phyloP scores from a whole-genome alignment of 139 green algal genomes.

The Volvox reticuliferus region DNA sequence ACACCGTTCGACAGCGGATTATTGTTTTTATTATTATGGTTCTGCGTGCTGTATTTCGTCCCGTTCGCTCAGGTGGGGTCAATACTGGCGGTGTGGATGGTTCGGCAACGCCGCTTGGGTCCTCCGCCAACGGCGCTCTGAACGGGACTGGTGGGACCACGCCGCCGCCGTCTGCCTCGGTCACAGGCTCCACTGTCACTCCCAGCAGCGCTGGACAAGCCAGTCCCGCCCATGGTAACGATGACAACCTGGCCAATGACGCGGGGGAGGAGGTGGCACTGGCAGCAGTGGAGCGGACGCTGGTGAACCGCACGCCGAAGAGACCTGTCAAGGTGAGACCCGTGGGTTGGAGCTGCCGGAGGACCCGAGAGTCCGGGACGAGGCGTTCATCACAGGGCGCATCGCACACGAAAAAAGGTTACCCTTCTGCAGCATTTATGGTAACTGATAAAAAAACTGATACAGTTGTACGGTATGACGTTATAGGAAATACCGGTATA shows the following conservation, averaged over 20 bases:
- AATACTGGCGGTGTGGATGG: neutral
- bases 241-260: neutral
- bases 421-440: too few species aligned
- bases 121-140: neutral
- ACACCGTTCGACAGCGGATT: too few species aligned
- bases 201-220: neutral
- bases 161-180: neutral
- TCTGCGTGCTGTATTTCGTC: neutral
- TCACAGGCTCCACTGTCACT: neutral
- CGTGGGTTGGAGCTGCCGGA: neutral
- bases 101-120: neutral
- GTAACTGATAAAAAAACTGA: too few species aligned
- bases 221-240: neutral
- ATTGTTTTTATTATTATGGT: neutral
- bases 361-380: too few species aligned
- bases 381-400: too few species aligned
- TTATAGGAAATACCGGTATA: too few species aligned
- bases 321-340: neutral
- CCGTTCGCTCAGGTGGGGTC: neutral
- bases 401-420: too few species aligned
- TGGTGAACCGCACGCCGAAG: slow-evolving; percentile 44
- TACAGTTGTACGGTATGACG: too few species aligned
- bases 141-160: neutral
- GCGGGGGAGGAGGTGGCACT: slow-evolving; percentile 32
- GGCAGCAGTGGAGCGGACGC: slow-evolving; percentile 33